phyloP scores from a whole-genome alignment of 495 filamentous ascomycete genomes.

The Amorphotheca resinae region DNA sequence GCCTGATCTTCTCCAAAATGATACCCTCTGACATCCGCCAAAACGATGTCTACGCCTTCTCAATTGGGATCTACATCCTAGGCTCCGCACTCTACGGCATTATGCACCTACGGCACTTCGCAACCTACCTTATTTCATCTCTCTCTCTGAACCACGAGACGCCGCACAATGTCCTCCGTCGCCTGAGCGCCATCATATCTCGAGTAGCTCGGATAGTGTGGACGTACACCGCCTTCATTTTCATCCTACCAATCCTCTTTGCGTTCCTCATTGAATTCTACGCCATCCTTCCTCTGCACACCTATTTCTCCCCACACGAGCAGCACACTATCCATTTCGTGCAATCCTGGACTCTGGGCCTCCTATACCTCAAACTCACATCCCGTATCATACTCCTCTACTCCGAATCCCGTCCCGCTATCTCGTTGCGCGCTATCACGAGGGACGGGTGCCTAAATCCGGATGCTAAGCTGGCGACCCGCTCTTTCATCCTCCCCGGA shows the following conservation, averaged over 20 bases:
- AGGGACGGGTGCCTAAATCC: constrained; percentile 73
- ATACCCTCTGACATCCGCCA: constrained; percentile 56
- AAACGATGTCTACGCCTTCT: constrained; percentile 96
- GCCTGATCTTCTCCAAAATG: constrained; percentile 54
- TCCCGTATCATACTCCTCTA: constrained; percentile 53
- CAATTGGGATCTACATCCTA: constrained; percentile 69
- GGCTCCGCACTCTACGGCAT: constrained; percentile 48
- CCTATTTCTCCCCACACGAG: constrained; percentile 44
- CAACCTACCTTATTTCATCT: constrained; percentile 24
- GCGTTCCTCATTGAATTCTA: constrained; percentile 80
- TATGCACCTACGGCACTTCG: constrained; percentile 37
- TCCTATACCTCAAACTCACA: constrained; percentile 84
- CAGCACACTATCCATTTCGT: constrained; percentile 75
- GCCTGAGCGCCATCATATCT: constrained; percentile 5
- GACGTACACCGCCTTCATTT: constrained; percentile 52
- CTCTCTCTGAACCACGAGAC: constrained; percentile 20
- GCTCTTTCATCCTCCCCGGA: constrained; percentile 68
- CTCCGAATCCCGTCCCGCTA: constrained; percentile 53
- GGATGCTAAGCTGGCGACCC: constrained; percentile 63
- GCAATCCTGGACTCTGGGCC: constrained; percentile 87
- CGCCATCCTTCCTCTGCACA: constrained; percentile 76
- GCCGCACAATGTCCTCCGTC: constrained; percentile 16
- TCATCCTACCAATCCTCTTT: constrained; percentile 74
- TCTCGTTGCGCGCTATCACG: constrained; percentile 61
- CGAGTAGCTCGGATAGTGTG: constrained; percentile 43